Evolutionary conservation across 306 rosid species (phyloP).

Genomic region (Ammopiptanthus mongolicus): DNA sequence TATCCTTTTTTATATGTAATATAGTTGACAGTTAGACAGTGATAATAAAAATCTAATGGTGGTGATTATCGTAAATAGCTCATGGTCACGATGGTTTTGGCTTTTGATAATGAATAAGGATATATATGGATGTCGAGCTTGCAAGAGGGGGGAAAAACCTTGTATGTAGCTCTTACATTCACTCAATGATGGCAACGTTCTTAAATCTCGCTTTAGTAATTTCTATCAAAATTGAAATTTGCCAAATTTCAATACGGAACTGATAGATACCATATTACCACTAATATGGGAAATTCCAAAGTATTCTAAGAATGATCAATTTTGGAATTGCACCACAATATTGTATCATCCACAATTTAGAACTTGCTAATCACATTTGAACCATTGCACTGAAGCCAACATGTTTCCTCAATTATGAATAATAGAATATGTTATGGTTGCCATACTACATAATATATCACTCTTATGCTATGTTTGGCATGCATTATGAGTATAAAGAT

Average conservation of each 20-base stretch:
- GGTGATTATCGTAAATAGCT: constrained; percentile 7
- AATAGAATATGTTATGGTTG: too few relatives aligned
- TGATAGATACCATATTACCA: not conserved
- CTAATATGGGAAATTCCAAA: not conserved
- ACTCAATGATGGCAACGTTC: not conserved
- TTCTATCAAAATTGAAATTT: not conserved
- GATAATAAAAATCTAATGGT: not conserved
- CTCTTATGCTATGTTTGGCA: too few relatives aligned
- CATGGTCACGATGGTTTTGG: constrained; percentile 9
- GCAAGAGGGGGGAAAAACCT: not conserved
- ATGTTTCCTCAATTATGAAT: too few relatives aligned
- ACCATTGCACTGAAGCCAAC: too few relatives aligned
- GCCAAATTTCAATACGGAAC: not conserved
- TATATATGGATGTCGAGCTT: not conserved
- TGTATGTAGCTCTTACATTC: not conserved
- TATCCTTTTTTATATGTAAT: constrained; percentile 13
- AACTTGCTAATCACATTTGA: too few relatives aligned
- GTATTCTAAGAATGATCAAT: too few relatives aligned
- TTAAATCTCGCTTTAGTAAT: not conserved
- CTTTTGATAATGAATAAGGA: not conserved
- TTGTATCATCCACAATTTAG: too few relatives aligned
- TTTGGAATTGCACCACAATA: too few relatives aligned
- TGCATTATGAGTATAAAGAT: too few relatives aligned
- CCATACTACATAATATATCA: too few relatives aligned
- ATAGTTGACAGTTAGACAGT: constrained; percentile 9